A percentile compares a stretch with the other conserved stretches of the same genome.
phyloP scores from a whole-genome alignment of 2,329 filamentous ascomycete genomes.

The Diaporthe sp. region DNA sequence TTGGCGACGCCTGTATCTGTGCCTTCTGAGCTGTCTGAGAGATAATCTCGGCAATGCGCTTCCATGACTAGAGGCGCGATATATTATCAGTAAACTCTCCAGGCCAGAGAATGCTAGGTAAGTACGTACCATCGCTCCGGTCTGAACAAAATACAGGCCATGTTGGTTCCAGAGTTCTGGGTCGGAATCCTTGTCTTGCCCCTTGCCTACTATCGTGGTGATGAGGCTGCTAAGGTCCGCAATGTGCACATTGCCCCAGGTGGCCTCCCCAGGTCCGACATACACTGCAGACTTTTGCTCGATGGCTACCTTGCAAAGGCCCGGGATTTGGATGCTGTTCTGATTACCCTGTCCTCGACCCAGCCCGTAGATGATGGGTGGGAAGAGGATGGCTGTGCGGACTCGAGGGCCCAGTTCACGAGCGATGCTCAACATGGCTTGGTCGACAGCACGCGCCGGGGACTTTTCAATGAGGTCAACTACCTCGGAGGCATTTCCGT shows the following conservation, averaged over 20 bases:
- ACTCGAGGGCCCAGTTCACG: constrained; percentile 2
- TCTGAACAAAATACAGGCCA: constrained; percentile 7
- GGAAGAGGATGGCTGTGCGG: not conserved
- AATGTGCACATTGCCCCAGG: constrained; percentile 4
- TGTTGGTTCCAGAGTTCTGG: not conserved
- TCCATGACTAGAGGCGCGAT: not conserved
- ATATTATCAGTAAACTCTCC: not conserved
- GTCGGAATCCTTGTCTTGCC: not conserved
- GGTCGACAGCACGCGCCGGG: not conserved
- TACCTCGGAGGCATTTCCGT: not conserved
- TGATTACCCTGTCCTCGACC: not conserved
- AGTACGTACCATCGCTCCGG: not conserved
- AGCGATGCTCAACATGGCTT: constrained; percentile 1
- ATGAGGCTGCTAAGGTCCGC: constrained; percentile 7
- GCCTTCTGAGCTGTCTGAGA: not conserved
- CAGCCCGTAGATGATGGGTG: not conserved
- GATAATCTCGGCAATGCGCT: not conserved
- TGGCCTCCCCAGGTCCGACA: not conserved
- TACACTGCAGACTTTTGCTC: constrained; percentile 3
- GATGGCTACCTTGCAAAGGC: constrained; percentile 15
- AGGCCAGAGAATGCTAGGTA: too few relatives aligned
- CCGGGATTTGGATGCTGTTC: not conserved
- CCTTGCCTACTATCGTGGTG: not conserved
- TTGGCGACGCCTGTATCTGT: not conserved
- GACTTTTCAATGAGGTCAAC: not conserved